Base-by-base conservation (phyloP, 2,329 filamentous ascomycete genomes). In the Chalaropsis thielavioides region DNA sequence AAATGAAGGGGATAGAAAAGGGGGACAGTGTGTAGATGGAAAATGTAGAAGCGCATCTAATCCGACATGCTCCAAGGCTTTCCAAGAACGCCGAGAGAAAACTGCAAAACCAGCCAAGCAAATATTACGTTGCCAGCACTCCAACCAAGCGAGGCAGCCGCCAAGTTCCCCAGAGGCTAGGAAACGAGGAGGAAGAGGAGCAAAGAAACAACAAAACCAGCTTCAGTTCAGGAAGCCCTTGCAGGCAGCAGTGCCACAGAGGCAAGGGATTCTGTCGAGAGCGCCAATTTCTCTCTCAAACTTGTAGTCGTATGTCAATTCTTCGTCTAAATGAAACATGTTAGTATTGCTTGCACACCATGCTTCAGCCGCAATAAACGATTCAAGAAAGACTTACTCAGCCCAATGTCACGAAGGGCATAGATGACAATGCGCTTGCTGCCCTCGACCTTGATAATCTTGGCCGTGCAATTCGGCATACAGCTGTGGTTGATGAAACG, bases 221-320 rank as follows among this genome's bases (percentile, higher is more conserved):
- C 38, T 51, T 83, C 81, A 99, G 77, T 99, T 99, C 76, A 99
- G 89, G 80, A 97, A 99, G 69, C 94, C 94, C 80, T 99, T 99
- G 80, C 94, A 99, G 60, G 90, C 91, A 38, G 92, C 85, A 54
- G 92, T 96, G 67, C 94, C 94, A 75, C 94, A 99, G 62, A 99
- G 85, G 79, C 94, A 99, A 62, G 94, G 94, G 71, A 99, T 96
- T 69, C 94, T 90, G 75, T 99, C 94, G 68, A 91, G 84, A 70
- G 90, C 95, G 72, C 91, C 91, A 72, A 95, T 90, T 76, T 99
- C 94, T 71, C 94, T 89, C 79, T 99, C 94, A 75, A 99, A 99
- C 76, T 99, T 99, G 83, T 99, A 99, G 79, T 99, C 94, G 78
- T 99, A 99, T 1, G 94, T 99, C 74, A 99, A 85, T 80, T 99